Evolutionary conservation across 2,329 filamentous ascomycete species (phyloP).

Genomic region (Juglanconis oblonga): DNA sequence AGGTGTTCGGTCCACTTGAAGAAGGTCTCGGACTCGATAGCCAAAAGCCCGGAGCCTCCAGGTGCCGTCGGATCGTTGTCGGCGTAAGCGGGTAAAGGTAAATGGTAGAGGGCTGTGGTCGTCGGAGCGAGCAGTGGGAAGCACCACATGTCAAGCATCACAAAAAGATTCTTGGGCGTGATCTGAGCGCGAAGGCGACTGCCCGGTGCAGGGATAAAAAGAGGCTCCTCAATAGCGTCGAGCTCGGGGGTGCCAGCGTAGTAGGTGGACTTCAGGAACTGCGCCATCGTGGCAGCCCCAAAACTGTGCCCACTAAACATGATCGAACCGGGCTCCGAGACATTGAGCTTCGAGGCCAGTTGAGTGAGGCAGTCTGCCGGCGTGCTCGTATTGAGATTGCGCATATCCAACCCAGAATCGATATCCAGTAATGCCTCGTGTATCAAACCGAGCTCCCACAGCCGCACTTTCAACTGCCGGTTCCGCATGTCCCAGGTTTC

Average conservation of each 20-base stretch:
- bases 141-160: slow-evolving; percentile 80
- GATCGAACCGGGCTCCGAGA: slow-evolving; percentile 69
- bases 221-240: slow-evolving; percentile 47
- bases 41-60: slow-evolving; percentile 60
- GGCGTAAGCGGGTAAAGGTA: slow-evolving; percentile 74
- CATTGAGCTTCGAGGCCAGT: slow-evolving; percentile 61
- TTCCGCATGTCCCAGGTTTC: slow-evolving; percentile 68
- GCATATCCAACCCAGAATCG: slow-evolving; percentile 50
- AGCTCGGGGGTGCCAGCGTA: slow-evolving; percentile 54
- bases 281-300: slow-evolving; percentile 69
- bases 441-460: slow-evolving; percentile 75
- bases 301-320: slow-evolving; percentile 80
- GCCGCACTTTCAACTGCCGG: slow-evolving; percentile 68
- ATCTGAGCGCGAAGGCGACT: slow-evolving; percentile 64
- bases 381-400: slow-evolving; percentile 51
- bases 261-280: slow-evolving; percentile 77
- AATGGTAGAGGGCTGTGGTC: slow-evolving; percentile 63
- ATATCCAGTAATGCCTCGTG: slow-evolving; percentile 67
- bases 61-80: slow-evolving; percentile 45
- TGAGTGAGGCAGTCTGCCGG: slow-evolving; percentile 49
- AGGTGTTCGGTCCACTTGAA: slow-evolving; percentile 75
- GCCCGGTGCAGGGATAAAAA: slow-evolving; percentile 57
- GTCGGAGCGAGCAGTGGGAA: slow-evolving; percentile 65
- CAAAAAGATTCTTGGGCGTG: slow-evolving; percentile 61
- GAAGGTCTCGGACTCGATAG: slow-evolving; percentile 74